A percentile compares a stretch with the other conserved stretches of the same genome.
These are phyloP conservation scores for Antitrichia curtipendula DNA, from an alignment of 225 moss, liverwort and hornwort species.

Conservation along the genomic window DNA sequence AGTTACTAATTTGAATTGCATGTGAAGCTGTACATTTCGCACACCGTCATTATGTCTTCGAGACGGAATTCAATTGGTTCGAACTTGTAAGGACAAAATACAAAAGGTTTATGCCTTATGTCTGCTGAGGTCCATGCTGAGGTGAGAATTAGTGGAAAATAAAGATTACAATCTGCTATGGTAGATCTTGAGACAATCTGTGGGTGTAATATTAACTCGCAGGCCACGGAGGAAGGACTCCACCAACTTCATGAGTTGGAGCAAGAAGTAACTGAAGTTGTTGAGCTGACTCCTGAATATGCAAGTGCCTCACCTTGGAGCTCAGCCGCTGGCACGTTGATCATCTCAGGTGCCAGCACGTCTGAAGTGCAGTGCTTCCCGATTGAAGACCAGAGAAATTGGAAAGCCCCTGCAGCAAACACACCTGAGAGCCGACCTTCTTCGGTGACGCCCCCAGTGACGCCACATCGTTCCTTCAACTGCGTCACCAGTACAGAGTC, in stretches of 20 bases:
- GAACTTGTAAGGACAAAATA: not conserved
- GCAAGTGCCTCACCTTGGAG: slow-evolving; percentile 1
- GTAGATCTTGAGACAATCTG: not conserved
- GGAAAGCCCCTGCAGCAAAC: not conserved
- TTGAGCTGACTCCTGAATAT: slow-evolving; percentile 8
- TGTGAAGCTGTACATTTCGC: not conserved
- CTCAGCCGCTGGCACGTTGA: not conserved
- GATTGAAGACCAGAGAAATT: not conserved
- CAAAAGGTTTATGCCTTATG: not conserved
- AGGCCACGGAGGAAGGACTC: slow-evolving; percentile 38
- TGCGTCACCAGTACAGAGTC: slow-evolving; percentile 8
- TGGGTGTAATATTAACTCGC: not conserved
- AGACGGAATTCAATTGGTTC: not conserved
- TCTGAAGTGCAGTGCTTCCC: not conserved
- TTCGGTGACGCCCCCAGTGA: slow-evolving; percentile 4
- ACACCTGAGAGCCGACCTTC: not conserved
- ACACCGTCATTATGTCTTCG: not conserved
- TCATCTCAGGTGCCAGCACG: not conserved
- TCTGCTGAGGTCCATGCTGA: not conserved
- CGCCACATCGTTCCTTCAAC: not conserved
- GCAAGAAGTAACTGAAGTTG: not conserved
- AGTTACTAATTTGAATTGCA: not conserved
- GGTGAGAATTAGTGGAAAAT: not conserved
- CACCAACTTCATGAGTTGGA: slow-evolving; percentile 3
- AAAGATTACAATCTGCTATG: not conserved